Evolutionary conservation across 164 flowering plant species (phyloP).

Genomic region (Protea cynaroides): DNA sequence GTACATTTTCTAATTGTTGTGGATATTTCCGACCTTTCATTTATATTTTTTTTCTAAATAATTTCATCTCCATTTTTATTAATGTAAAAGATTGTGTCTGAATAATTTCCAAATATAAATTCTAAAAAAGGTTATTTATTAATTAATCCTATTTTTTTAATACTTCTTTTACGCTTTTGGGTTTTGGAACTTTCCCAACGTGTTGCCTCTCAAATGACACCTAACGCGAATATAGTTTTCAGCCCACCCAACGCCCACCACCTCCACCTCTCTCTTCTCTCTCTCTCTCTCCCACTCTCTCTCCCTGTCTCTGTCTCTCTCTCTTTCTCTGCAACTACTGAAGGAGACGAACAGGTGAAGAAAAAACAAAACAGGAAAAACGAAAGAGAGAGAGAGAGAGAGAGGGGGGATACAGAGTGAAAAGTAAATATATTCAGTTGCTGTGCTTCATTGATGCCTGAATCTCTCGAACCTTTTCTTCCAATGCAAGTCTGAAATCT

Average conservation of each 20-base stretch:
- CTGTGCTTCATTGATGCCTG: not conserved
- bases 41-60: too few relatives aligned
- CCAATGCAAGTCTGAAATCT: constrained; percentile 5
- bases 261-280: constrained; percentile 9
- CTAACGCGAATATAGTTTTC: constrained; percentile 23
- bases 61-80: too few relatives aligned
- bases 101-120: too few relatives aligned
- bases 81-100: too few relatives aligned
- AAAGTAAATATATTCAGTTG: too few relatives aligned
- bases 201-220: constrained; percentile 25
- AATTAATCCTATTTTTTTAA: not conserved
- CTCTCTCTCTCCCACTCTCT: constrained; percentile 8
- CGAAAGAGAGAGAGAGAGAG: too few relatives aligned
- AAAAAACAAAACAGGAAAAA: constrained; percentile 4
- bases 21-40: not conserved
- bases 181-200: constrained; percentile 18
- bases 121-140: too few relatives aligned
- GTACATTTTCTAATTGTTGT: not conserved
- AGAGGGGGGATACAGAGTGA: too few relatives aligned
- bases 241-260: constrained; percentile 18
- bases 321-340: constrained; percentile 10
- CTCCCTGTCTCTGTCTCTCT: constrained; percentile 11
- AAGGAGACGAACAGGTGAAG: not conserved
- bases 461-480: not conserved
- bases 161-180: too few relatives aligned